Evolutionary conservation across 495 filamentous ascomycete genomes (phyloP).

Genomic region (Echria macrotheca): DNA sequence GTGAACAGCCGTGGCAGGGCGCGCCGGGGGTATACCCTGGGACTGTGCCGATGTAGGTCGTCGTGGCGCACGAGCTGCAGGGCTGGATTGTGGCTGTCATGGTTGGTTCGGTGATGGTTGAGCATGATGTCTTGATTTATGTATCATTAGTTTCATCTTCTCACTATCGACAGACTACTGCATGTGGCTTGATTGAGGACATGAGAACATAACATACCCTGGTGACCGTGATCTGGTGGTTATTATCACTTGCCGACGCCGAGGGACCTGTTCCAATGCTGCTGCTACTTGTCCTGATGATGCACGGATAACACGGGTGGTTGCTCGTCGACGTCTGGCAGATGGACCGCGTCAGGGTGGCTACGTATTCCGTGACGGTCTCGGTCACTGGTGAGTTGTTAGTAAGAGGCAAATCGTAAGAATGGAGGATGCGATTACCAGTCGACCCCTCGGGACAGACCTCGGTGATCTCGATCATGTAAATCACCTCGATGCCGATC

Average conservation of each 20-base stretch:
- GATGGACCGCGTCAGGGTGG: slow-evolving; percentile 34
- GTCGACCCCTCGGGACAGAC: slow-evolving; percentile 27
- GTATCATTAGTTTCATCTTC: too few relatives aligned
- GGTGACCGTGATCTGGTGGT: slow-evolving; percentile 30
- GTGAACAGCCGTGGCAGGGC: slow-evolving; percentile 27
- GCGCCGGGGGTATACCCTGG: slow-evolving; percentile 28
- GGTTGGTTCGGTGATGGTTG: slow-evolving; percentile 15
- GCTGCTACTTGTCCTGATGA: too few relatives aligned
- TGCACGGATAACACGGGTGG: slow-evolving; percentile 36
- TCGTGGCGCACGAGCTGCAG: slow-evolving; percentile 24
- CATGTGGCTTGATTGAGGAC: background rate
- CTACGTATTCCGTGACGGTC: slow-evolving; percentile 18
- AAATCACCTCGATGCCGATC: slow-evolving; percentile 37
- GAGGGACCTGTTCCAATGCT: too few relatives aligned
- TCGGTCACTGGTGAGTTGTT: slow-evolving; percentile 16
- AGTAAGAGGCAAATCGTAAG: background rate
- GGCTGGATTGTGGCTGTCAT: slow-evolving; percentile 26
- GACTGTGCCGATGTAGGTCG: slow-evolving; percentile 25
- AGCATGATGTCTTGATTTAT: slow-evolving; percentile 20
- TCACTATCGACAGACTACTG: background rate
- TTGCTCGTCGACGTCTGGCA: slow-evolving; percentile 30
- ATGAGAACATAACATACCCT: slow-evolving; percentile 18
- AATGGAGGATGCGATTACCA: too few relatives aligned
- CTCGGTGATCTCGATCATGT: slow-evolving; percentile 29
- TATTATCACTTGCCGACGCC: slow-evolving; percentile 11